A percentile compares a stretch with the other conserved stretches of the same genome.
phyloP scores from a whole-genome alignment of 139 green algal species.

The Ettlia oleoabundans region DNA sequence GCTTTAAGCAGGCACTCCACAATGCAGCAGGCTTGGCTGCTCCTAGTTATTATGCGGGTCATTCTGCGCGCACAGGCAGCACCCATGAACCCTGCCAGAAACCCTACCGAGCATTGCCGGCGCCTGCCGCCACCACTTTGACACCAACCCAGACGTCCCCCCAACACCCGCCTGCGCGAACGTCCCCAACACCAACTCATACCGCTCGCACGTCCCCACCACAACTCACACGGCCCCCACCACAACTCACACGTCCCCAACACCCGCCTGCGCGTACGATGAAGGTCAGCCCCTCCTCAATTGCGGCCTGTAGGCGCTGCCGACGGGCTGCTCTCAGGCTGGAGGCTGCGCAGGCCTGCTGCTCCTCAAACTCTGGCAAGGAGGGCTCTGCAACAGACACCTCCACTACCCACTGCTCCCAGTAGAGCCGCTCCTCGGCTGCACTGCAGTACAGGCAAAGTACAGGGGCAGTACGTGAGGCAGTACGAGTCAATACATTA shows the following conservation, averaged over 20 bases:
- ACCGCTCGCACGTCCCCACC: neutral
- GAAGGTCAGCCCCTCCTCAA: conserved; percentile 60
- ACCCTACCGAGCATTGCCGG: no score
- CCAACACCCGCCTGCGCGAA: no score
- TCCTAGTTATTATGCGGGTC: no score
- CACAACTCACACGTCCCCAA: neutral
- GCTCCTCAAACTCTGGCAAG: conserved; percentile 21
- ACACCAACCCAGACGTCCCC: no score
- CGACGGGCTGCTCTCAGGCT: conserved; percentile 13
- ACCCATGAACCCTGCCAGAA: no score
- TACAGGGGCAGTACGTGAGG: neutral
- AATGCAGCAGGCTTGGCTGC: neutral
- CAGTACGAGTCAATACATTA: no score
- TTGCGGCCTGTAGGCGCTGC: conserved; percentile 56
- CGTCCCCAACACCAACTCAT: no score
- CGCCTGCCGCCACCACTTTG: no score
- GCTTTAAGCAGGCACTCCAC: neutral
- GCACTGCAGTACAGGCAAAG: conserved; percentile 32
- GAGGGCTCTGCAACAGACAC: neutral
- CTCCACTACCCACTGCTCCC: conserved; percentile 84
- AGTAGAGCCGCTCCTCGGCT: conserved; percentile 84
- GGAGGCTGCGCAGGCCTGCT: neutral
- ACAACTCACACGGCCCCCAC: neutral
- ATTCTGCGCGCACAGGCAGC: no score
- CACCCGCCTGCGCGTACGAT: conserved; percentile 54